Base-by-base conservation (phyloP, 768 basidiomycete genomes). In the Mycena crocata region DNA sequence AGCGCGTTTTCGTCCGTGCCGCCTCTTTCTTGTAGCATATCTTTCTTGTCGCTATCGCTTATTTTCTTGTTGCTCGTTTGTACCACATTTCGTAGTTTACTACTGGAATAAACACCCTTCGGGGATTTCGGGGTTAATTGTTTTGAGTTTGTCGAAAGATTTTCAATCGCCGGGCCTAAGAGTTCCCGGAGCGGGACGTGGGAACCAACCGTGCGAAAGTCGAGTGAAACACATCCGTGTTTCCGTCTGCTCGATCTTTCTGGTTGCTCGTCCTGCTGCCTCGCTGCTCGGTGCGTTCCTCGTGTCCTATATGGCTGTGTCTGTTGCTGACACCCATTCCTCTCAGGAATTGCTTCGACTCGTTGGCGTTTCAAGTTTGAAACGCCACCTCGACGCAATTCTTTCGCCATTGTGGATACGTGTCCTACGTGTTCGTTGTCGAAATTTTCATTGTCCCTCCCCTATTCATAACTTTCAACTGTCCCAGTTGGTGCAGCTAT, bases 81-180 rank as follows among this genome's bases (percentile, higher is more conserved):
- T 28, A 9, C 12, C 39, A 21, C 32, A 31, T 30, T 21, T 42
- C 19, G 10, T 9, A 42, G 15, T 19, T 5, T 5, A 42, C 35
- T 46, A 46, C 45, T 59, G 48, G 45, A 59, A 59, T 59, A 59
- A n/a, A 59, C n/a, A 9, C 2, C 31, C 56, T 31, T 45, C 31
- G 56, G 44, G 56, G 26, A 30, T 28, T n/a, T 56, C 32, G 40
- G 28, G 10, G 12, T 4, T 9, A 3, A 30, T 30, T 32, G 26
- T 30, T 4, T 28, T 49, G 5, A 14, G 7, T 49, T 6, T 15
- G 5, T 49, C n/a, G n/a, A n/a, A 15, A 19, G 17, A 15, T n/a
- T 51, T 30, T 34, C 17, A 32, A n/a, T 2, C 31, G 32, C 21
- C 21, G n/a, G 19, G 21, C 21, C 26, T 21, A 4, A 32, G 49